Evolutionary conservation across 768 basidiomycete species (phyloP).

Genomic region (Rhodotorula graminis): DNA sequence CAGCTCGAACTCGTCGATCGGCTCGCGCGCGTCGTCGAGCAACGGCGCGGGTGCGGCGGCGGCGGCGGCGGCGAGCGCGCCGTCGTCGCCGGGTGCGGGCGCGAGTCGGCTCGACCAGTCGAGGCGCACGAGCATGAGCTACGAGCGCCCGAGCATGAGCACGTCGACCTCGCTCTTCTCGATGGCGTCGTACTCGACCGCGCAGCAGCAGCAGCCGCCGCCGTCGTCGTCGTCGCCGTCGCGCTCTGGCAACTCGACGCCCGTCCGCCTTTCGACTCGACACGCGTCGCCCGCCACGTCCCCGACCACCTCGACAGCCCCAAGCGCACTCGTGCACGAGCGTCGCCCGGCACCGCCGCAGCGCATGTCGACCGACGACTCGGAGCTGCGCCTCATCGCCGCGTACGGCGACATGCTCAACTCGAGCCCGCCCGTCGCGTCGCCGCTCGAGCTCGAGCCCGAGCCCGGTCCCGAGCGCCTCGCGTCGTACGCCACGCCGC

Average conservation of each 20-base stretch:
- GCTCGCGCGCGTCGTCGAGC: conserved; percentile 19
- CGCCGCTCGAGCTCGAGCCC: conserved; percentile 5
- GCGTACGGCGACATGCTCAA: conserved; percentile 30
- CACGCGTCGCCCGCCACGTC: neutral
- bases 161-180: conserved; percentile 14
- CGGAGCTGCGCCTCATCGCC: conserved; percentile 32
- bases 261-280: neutral
- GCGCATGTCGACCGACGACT: conserved; percentile 26
- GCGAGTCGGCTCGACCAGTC: too few species aligned
- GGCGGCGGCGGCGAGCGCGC: too few species aligned
- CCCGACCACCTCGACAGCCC: neutral
- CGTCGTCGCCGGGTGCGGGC: too few species aligned
- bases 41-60: too few species aligned
- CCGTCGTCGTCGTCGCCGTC: too few species aligned
- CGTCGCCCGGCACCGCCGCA: neutral
- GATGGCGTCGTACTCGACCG: conserved; percentile 14
- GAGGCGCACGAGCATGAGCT: neutral
- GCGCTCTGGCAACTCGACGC: neutral
- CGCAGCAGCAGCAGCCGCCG: neutral
- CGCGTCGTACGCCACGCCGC: neutral
- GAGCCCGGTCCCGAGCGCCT: too few species aligned
- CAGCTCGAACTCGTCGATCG: conserved; percentile 16
- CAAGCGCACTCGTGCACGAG: neutral
- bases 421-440: conserved; percentile 4
- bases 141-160: neutral